Conservation (phyloP, 768 basidiomycete genomes). For the Auricularia heimuer region DNA sequence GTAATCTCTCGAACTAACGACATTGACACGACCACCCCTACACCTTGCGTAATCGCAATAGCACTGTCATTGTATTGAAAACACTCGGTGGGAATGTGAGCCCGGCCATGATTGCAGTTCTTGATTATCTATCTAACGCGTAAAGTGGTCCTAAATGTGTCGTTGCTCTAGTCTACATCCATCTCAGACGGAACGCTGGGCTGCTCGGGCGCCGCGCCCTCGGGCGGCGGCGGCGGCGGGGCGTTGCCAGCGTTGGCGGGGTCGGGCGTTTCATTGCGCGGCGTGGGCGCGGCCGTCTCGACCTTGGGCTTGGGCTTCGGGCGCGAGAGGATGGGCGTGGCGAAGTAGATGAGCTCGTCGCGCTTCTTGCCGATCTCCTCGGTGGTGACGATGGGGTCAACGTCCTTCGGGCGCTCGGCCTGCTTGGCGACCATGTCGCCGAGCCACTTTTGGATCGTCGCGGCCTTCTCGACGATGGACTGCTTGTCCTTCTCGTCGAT, state of each 20-base stretch:
- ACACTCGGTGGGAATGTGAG: neutral
- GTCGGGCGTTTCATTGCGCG: conserved; percentile 57
- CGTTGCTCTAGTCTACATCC: conserved; percentile 64
- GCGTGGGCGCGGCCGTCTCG: conserved; percentile 22
- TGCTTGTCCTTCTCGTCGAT: conserved; percentile 85
- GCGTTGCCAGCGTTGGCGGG: conserved; percentile 1
- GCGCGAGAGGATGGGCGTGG: conserved; percentile 80
- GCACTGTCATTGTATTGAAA: too few relatives aligned
- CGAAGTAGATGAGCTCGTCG: conserved; percentile 87
- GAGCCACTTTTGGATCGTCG: conserved; percentile 88
- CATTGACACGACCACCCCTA: too few relatives aligned
- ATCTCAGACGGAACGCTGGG: conserved; percentile 58
- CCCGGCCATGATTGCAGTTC: neutral
- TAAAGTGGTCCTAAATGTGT: neutral
- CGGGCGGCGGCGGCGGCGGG: conserved; percentile 1
- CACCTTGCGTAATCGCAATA: too few relatives aligned
- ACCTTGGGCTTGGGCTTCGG: conserved; percentile 83
- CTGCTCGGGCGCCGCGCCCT: conserved; percentile 24
- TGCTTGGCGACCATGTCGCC: conserved; percentile 86
- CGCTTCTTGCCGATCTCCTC: conserved; percentile 83
- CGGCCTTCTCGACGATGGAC: conserved; percentile 79
- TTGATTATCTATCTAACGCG: neutral
- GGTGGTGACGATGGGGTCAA: conserved; percentile 71
- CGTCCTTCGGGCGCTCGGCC: conserved; percentile 80
- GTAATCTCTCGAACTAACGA: too few relatives aligned